Evolutionary conservation across 768 basidiomycete genomes (phyloP).

Genomic region (Kwoniella pini): DNA sequence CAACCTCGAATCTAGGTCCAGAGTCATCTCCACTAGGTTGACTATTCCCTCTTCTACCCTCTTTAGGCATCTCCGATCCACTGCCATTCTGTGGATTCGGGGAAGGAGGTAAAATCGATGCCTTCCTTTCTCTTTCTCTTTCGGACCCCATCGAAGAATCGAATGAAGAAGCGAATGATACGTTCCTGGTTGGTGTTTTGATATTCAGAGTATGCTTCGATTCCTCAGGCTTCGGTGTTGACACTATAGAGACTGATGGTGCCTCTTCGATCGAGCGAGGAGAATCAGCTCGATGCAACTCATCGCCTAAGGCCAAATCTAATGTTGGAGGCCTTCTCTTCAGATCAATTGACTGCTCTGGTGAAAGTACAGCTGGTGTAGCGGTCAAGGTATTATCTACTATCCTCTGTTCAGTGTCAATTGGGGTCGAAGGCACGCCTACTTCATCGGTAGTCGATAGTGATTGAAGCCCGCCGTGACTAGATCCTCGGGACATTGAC

Average conservation of each 20-base stretch:
- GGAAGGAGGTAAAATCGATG: slow-evolving; percentile 5
- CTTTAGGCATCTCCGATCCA: not conserved
- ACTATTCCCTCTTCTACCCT: not conserved
- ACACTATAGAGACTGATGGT: not conserved
- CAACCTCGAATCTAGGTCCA: slow-evolving; percentile 41
- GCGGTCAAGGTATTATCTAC: not conserved
- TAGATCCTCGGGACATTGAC: not conserved
- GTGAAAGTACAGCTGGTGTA: slow-evolving; percentile 6
- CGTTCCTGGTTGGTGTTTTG: slow-evolving; percentile 1
- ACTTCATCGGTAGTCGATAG: not conserved
- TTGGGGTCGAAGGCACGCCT: not conserved
- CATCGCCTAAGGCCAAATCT: slow-evolving; percentile 3
- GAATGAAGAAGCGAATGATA: slow-evolving; percentile 10
- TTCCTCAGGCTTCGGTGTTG: not conserved
- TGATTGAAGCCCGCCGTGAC: not conserved
- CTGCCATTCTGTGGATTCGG: not conserved
- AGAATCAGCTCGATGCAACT: not conserved
- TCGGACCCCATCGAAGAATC: not conserved
- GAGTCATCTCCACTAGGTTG: slow-evolving; percentile 40
- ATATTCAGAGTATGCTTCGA: not conserved
- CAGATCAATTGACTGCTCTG: not conserved
- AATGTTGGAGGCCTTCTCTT: not conserved
- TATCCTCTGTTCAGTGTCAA: not conserved
- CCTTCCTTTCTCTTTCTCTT: not conserved
- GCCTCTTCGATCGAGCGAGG: not conserved